Evolutionary conservation across 169 alveolate genomes (phyloP).

Genomic region (Miamiensis avidus): DNA sequence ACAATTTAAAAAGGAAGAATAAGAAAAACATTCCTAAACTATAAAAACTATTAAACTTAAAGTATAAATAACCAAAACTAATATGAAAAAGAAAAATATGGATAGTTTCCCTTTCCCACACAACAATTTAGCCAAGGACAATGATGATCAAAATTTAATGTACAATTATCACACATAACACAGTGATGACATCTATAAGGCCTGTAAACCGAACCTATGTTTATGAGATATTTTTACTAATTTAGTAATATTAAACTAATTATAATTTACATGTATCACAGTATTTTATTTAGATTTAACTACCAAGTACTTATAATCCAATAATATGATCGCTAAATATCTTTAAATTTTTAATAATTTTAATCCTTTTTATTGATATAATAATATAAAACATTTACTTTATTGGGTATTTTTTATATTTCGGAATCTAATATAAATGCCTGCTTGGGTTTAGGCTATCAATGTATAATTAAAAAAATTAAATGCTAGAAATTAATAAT

Average conservation of each 20-base stretch:
- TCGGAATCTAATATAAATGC: too few species aligned
- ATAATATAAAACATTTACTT: neutral
- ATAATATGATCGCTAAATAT: neutral
- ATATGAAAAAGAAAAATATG: too few species aligned
- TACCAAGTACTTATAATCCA: neutral
- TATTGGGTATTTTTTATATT: too few species aligned
- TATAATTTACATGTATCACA: neutral
- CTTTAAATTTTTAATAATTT: neutral
- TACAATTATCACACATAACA: conserved; percentile 76
- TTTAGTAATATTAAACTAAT: too few species aligned
- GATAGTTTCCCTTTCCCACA: conserved; percentile 49
- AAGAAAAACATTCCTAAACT: too few species aligned
- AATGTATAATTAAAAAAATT: too few species aligned
- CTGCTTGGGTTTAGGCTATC: too few species aligned
- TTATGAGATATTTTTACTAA: too few species aligned
- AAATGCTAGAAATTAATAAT: too few species aligned
- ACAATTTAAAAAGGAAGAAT: too few species aligned
- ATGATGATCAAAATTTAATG: conserved; percentile 83
- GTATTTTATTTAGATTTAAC: too few species aligned
- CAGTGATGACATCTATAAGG: conserved; percentile 68
- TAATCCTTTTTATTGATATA: neutral
- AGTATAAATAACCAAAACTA: neutral
- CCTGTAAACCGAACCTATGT: neutral
- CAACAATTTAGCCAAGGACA: conserved; percentile 88
- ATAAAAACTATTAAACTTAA: too few species aligned